Evolutionary conservation across 2,329 filamentous ascomycete species (phyloP).

Genomic region (Cyphellophora attinorum): DNA sequence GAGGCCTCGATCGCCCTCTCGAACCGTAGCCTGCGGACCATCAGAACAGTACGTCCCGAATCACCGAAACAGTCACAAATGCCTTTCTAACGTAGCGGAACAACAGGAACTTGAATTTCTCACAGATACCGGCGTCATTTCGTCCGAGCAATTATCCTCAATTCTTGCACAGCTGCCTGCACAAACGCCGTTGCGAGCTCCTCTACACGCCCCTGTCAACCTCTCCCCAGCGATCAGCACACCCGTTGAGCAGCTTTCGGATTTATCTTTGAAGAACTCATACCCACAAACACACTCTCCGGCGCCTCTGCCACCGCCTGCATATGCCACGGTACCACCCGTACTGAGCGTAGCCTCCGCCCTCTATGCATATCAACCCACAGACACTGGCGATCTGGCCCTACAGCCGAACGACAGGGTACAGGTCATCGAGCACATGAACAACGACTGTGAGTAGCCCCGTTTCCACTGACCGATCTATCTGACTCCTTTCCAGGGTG

Average conservation of each 20-base stretch:
- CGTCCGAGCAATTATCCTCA: conserved; percentile 61
- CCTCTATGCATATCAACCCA: conserved; percentile 71
- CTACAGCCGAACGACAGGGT: conserved; percentile 74
- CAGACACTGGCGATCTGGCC: conserved; percentile 71
- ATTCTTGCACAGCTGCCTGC: conserved; percentile 67
- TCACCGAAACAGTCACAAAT: conserved; percentile 3
- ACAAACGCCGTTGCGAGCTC: conserved; percentile 38
- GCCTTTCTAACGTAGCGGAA: conserved; percentile 3
- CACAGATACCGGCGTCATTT: conserved; percentile 71
- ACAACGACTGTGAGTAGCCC: conserved; percentile 62
- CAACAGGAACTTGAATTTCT: conserved; percentile 84
- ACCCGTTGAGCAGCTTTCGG: conserved; percentile 29
- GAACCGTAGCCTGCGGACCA: conserved; percentile 76
- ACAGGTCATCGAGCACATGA: conserved; percentile 83
- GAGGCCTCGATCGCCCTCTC: conserved; percentile 46
- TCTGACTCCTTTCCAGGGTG: conserved; percentile 35
- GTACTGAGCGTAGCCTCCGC: conserved; percentile 67
- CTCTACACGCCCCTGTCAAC: conserved; percentile 24
- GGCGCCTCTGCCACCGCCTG: conserved; percentile 38
- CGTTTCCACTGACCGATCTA: conserved; percentile 9
- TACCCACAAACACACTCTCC: conserved; percentile 34
- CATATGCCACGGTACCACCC: conserved; percentile 39
- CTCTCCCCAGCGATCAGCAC: conserved; percentile 25
- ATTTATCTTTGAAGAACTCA: conserved; percentile 32
- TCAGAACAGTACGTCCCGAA: conserved; percentile 61